These are phyloP conservation scores for Clarireedia homoeocarpa DNA, from an alignment of 2,329 filamentous ascomycete genomes.

Conservation along the genomic window DNA sequence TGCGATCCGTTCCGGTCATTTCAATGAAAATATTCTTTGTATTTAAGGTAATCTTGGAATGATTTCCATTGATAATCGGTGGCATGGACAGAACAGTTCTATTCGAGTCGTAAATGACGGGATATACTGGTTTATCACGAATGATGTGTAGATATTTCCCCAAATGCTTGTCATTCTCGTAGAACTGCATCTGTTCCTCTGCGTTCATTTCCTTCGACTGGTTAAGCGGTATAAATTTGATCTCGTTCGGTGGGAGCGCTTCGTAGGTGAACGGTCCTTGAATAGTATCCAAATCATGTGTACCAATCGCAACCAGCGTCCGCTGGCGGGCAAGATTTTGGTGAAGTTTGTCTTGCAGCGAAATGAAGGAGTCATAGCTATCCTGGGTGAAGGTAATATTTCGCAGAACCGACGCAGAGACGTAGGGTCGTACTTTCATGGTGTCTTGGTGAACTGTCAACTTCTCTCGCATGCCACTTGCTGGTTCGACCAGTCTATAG, in stretches of 20 bases:
- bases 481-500: constrained; percentile 66
- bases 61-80: constrained; percentile 95
- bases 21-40: constrained; percentile 96
- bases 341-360: constrained; percentile 95
- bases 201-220: constrained; percentile 83
- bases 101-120: constrained; percentile 89
- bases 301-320: constrained; percentile 93
- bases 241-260: constrained; percentile 81
- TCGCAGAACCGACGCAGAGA: constrained; percentile 82
- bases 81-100: constrained; percentile 84
- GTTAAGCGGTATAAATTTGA: constrained; percentile 86
- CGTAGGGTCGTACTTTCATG: constrained; percentile 72
- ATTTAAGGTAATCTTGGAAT: constrained; percentile 88
- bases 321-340: constrained; percentile 89
- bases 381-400: constrained; percentile 87
- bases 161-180: constrained; percentile 89
- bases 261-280: constrained; percentile 96
- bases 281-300: constrained; percentile 89
- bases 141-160: constrained; percentile 91
- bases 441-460: constrained; percentile 75
- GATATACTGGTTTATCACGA: constrained; percentile 86
- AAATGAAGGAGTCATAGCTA: constrained; percentile 94
- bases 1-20: constrained; percentile 90
- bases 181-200: constrained; percentile 86
- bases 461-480: constrained; percentile 65